Base-by-base conservation (phyloP, 2,329 filamentous ascomycete species). In the Colletotrichum magnum region DNA sequence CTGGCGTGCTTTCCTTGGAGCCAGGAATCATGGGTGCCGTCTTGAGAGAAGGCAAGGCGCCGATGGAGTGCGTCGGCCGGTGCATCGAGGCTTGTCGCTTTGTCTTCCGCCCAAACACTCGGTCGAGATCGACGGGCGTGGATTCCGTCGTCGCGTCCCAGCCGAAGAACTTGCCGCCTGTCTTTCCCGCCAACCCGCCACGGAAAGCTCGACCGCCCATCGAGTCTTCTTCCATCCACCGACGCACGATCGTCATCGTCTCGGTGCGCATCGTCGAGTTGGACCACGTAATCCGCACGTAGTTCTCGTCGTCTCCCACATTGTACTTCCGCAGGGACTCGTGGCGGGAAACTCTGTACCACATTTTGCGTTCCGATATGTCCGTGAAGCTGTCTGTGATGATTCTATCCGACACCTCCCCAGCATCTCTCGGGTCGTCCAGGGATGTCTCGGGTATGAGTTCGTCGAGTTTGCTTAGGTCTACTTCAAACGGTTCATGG, bases 141-240 rank as follows among this genome's bases (percentile, higher is more conserved):
- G 84, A 83, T 16, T 64, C 62, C 18, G 66, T 69, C 18, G 83
- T 81, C 15, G 85, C 85, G 71, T 90, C 87, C 89, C 89, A 92
- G 36, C 89, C 88, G 76, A 91, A 92, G 72, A 87, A 83, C 66
- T 82, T 84, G 6, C 81, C 82, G 47, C 84, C 85, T 18, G 83
- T 81, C 18, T 51, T 64, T n/a, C 67, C 51, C 2, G 41, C 52
- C 10, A 64, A 73, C 26, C 83, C 83, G 7, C 83, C 84, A 10
- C 87, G 77, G 1, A 80, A 80, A 13, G 83, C 78, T 56, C 85
- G 84, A 1, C 88, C 87, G 2, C 86, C 81, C 32, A 88, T 86
- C 0, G 87, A 87, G 72, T 90, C 89, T 73, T 91, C 87, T 72
- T 90, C 88, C 84, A 91, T 89, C 90, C 90, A 92, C 28, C 88